These are phyloP conservation scores for Geranomyces michiganensis DNA, from an alignment of 192 early-diverging fungal species.

Conservation along the genomic window DNA sequence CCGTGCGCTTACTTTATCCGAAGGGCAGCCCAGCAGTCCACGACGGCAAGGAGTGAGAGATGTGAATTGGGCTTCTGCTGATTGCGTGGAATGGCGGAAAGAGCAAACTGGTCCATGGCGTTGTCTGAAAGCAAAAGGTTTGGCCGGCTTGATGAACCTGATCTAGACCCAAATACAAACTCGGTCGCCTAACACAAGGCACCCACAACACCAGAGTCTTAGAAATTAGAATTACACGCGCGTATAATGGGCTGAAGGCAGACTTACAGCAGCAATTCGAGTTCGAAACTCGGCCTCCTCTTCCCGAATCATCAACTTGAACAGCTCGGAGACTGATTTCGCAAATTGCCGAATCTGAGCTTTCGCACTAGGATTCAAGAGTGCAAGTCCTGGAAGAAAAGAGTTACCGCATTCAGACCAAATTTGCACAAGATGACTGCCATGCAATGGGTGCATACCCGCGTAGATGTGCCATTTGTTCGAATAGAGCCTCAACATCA, in stretches of 20 bases:
- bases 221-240: too few species aligned
- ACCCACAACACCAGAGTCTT: constrained; percentile 36
- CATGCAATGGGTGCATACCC: constrained; percentile 50
- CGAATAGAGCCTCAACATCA: constrained; percentile 90
- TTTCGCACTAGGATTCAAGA: constrained; percentile 88
- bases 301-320: constrained; percentile 93
- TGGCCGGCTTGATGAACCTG: constrained; percentile 29
- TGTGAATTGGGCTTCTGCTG: constrained; percentile 82
- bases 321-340: constrained; percentile 83
- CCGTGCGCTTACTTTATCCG: constrained; percentile 56
- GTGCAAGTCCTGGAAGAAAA: constrained; percentile 71
- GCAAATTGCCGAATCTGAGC: constrained; percentile 89
- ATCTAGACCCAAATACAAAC: constrained; percentile 77
- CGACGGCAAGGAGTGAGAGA: constrained; percentile 89
- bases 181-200: constrained; percentile 62
- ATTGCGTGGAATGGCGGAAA: constrained; percentile 62
- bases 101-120: constrained; percentile 83
- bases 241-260: too few species aligned
- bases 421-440: constrained; percentile 2
- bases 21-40: constrained; percentile 89
- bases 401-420: constrained; percentile 2
- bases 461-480: constrained; percentile 99
- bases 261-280: constrained; percentile 57
- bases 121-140: constrained; percentile 79
- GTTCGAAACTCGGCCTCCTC: constrained; percentile 74